Percentiles rank a stretch among this genome's conserved stretches.
Evolutionary conservation across 495 filamentous ascomycete genomes (phyloP).

Genomic region (Neurospora terricola): DNA sequence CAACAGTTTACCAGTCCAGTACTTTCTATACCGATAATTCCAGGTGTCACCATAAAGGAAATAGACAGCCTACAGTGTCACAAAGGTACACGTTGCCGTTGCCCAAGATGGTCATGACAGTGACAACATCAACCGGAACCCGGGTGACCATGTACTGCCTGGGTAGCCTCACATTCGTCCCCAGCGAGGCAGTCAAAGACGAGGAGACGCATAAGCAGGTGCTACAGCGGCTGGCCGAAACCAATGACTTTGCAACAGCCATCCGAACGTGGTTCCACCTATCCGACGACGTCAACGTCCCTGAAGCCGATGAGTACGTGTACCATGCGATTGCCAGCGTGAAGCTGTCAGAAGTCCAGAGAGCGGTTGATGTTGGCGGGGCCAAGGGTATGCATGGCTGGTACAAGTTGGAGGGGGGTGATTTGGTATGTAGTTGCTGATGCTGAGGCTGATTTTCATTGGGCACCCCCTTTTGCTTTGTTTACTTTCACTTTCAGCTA

Average conservation of each 20-base stretch:
- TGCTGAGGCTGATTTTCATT: not conserved
- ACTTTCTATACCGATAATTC: not conserved
- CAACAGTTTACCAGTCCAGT: not conserved
- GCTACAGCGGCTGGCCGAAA: constrained; percentile 19
- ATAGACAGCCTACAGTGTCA: not conserved
- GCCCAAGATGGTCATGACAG: not conserved
- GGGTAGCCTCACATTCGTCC: constrained; percentile 7
- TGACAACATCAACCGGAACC: not conserved
- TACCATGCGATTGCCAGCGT: constrained; percentile 48
- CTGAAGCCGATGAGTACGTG: constrained; percentile 36
- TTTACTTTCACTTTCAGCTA: not conserved
- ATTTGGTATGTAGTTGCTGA: constrained; percentile 10
- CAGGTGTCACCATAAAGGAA: not conserved
- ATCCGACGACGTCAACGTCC: constrained; percentile 8
- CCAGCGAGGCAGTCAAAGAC: constrained; percentile 5
- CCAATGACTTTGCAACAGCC: constrained; percentile 38
- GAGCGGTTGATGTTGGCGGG: constrained; percentile 33
- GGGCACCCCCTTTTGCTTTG: not conserved
- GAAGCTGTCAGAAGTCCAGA: constrained; percentile 44
- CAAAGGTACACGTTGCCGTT: not conserved
- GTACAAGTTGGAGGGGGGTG: constrained; percentile 29
- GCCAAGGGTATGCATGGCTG: constrained; percentile 32
- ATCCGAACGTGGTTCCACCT: constrained; percentile 44
- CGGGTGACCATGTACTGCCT: constrained; percentile 3
- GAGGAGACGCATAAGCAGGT: constrained; percentile 6